Conservation (phyloP, 2,329 filamentous ascomycete genomes). For the Pseudogymnoascus sp. region DNA sequence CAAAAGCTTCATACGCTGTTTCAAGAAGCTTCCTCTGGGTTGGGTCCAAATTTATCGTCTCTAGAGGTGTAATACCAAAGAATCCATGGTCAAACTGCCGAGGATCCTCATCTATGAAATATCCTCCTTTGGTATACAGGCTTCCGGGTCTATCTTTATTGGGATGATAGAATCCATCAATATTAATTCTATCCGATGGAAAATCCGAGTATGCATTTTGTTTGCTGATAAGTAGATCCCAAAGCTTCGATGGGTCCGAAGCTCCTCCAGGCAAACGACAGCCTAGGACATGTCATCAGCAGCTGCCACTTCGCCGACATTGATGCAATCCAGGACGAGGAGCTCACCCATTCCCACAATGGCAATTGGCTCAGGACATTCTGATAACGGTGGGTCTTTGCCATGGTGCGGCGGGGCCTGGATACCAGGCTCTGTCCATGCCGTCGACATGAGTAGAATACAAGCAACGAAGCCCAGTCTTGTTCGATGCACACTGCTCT, state of each 20-base stretch:
- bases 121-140: conserved; percentile 10
- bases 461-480: no score
- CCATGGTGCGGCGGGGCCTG: neutral
- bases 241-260: conserved; percentile 11
- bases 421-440: no score
- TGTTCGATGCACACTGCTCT: no score
- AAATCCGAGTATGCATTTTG: neutral
- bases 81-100: neutral
- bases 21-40: conserved; percentile 25
- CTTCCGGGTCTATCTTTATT: conserved; percentile 10
- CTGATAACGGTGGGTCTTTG: neutral
- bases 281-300: neutral
- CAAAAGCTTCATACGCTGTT: conserved; percentile 14
- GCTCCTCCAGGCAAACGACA: conserved; percentile 13
- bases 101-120: neutral
- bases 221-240: conserved; percentile 12
- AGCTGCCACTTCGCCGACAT: no score
- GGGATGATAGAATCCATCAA: conserved; percentile 15
- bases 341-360: neutral
- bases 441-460: no score
- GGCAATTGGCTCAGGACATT: neutral
- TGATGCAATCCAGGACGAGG: no score
- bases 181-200: conserved; percentile 14
- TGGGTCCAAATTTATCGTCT: conserved; percentile 19
- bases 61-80: neutral